Base-by-base conservation (phyloP, 805 yeast species). In the Kuraishia cidri region DNA sequence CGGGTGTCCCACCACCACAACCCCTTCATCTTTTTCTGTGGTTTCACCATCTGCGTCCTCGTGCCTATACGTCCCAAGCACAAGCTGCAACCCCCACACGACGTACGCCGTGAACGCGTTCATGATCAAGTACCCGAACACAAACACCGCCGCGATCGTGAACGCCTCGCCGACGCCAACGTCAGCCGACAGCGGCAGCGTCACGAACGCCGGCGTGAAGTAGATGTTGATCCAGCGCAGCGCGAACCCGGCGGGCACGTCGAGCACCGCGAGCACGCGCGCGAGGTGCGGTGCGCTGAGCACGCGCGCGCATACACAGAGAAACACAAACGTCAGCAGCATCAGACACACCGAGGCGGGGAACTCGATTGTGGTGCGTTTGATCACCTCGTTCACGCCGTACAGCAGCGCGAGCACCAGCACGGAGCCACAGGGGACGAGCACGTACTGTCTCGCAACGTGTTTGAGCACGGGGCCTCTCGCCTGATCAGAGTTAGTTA, bases 191-290 rank as follows among this genome's bases (percentile, higher is more conserved):
- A 81, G 61, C 0, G 90, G 90, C 22, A 82, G 62, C 1, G 78
- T 69, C 24, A 82, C 72, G 47, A 83, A 82, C 0, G 87, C 76
- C 1, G 92, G 90, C 1, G 84, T 75, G 61, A 82, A 83, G 47
- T 77, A 80, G 5, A 79, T 67, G 48, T 79, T 80, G 55, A 83
- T 83, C 90, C 92, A 82, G 35, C 79, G 64, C 31, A 82, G 60
- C 6, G 24, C 16, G 50, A 80, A 79, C 39, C 80, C 79, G 58
- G 71, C 69, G 11, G 85, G 72, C n/a, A 79, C 69, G 31, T 77
- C 75, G 31, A 77, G 54, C 21, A 52, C 40, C 25, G 41, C 42
- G 35, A 54, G 50, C 2, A 56, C 24, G 5, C 35, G 32, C 4
- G 46, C 31, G 1, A 60, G 54, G n/a, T 35, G 40, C 19, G 42